Evolutionary conservation across 2,329 filamentous ascomycete genomes (phyloP).

Genomic region (Arthrobotrys musiformis): DNA sequence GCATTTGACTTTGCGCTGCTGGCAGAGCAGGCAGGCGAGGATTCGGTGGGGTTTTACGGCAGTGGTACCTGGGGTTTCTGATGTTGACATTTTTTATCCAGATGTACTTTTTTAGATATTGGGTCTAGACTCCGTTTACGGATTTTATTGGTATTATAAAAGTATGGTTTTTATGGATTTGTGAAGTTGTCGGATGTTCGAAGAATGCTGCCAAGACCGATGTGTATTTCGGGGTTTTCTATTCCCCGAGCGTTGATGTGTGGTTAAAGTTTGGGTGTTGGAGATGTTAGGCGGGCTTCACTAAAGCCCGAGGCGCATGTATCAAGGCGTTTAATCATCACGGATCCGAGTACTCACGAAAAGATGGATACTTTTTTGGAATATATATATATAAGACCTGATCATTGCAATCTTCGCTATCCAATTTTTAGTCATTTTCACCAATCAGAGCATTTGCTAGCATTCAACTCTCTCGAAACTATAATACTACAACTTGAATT

Average conservation of each 20-base stretch:
- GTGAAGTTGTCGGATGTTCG: not conserved
- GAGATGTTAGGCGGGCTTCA: not conserved
- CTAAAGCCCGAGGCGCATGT: not conserved
- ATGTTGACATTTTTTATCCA: slow-evolving; percentile 68
- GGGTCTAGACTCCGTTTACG: not conserved
- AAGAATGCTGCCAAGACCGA: not conserved
- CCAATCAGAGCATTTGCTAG: no score
- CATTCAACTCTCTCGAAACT: no score
- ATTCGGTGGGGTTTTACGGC: slow-evolving; percentile 61
- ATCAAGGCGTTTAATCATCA: not conserved
- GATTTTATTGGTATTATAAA: no score
- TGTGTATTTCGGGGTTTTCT: slow-evolving; percentile 33
- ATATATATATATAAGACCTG: not conserved
- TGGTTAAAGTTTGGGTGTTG: not conserved
- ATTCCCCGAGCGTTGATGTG: not conserved
- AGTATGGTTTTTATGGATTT: not conserved
- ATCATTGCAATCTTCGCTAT: no score
- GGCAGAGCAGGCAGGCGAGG: slow-evolving; percentile 75
- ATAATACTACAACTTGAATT: no score
- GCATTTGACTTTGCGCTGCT: slow-evolving; percentile 80
- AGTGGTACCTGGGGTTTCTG: not conserved
- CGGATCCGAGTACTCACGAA: not conserved
- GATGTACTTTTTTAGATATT: not conserved
- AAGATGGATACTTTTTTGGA: not conserved
- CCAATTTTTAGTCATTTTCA: no score